Percentiles rank a stretch among this genome's conserved stretches.
These are phyloP conservation scores for Teratosphaeria viscida DNA, from an alignment of 2,329 filamentous ascomycete genomes.

Conservation along the genomic window DNA sequence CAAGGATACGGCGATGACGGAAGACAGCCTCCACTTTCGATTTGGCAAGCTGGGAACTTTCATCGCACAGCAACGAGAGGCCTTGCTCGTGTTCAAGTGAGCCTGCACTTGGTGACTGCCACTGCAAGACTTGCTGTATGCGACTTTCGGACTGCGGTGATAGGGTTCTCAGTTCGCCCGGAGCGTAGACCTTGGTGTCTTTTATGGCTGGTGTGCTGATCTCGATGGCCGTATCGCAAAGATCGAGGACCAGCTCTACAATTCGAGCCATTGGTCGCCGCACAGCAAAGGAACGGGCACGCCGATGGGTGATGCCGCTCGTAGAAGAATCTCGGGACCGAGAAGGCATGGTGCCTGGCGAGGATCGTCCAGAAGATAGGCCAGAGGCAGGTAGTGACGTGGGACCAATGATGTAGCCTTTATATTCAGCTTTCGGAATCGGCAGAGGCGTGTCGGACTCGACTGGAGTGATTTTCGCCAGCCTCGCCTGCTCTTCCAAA, in stretches of 20 bases:
- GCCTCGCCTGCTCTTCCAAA: constrained; percentile 66
- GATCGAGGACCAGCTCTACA: constrained; percentile 84
- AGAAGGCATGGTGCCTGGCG: constrained; percentile 53
- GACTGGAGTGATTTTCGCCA: constrained; percentile 43
- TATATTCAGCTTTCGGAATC: constrained; percentile 59
- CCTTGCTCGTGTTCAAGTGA: constrained; percentile 91
- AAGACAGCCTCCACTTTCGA: constrained; percentile 89
- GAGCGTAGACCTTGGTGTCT: constrained; percentile 57
- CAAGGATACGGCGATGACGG: constrained; percentile 82
- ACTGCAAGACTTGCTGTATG: constrained; percentile 87
- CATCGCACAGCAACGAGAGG: constrained; percentile 72
- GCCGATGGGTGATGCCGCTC: constrained; percentile 60
- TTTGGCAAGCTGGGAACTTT: constrained; percentile 75
- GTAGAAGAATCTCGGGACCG: constrained; percentile 59
- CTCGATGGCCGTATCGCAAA: constrained; percentile 91
- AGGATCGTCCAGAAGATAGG: constrained; percentile 58
- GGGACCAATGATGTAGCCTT: constrained; percentile 67
- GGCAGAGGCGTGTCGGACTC: constrained; percentile 34
- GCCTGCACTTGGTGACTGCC: constrained; percentile 81
- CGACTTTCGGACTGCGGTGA: constrained; percentile 93
- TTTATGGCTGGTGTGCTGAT: constrained; percentile 92
- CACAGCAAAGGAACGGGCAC: constrained; percentile 82
- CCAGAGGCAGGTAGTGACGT: constrained; percentile 59
- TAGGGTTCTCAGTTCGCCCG: constrained; percentile 76
- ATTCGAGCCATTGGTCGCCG: constrained; percentile 83